Evolutionary conservation across 257 asterid species (phyloP).

Genomic region (Primulina huaijiensis): DNA sequence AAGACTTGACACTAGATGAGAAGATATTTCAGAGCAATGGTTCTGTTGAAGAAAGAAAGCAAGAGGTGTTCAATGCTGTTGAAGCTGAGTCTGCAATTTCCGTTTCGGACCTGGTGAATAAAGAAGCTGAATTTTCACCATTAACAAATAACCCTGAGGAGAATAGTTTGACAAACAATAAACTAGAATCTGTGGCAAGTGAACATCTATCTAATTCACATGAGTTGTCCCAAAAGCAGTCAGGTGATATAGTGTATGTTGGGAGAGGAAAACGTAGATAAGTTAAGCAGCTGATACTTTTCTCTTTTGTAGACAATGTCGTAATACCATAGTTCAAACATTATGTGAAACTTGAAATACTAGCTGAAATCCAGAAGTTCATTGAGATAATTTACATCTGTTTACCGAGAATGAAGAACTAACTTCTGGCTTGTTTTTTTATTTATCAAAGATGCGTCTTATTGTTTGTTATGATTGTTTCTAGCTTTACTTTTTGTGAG

Average conservation of each 20-base stretch:
- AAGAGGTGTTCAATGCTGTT: slow-evolving; percentile 25
- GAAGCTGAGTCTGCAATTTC: slow-evolving; percentile 30
- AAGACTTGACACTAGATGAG: slow-evolving; percentile 26
- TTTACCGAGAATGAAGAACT: slow-evolving; percentile 19
- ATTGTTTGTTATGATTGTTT: slow-evolving; percentile 5
- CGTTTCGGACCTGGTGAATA: slow-evolving; percentile 22
- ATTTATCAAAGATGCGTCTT: slow-evolving; percentile 18
- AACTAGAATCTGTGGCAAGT: slow-evolving; percentile 32
- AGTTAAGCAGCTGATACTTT: slow-evolving; percentile 35
- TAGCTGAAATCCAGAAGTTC: slow-evolving; percentile 31
- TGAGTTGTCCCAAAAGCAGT: slow-evolving; percentile 31
- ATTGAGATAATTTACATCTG: slow-evolving; percentile 24
- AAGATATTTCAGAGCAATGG: slow-evolving; percentile 29
- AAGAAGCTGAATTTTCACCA: slow-evolving; percentile 32
- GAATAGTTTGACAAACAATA: slow-evolving; percentile 33
- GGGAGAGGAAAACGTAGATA: slow-evolving; percentile 43
- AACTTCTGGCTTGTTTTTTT: slow-evolving; percentile 12
- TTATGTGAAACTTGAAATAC: slow-evolving; percentile 32
- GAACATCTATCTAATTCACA: slow-evolving; percentile 32
- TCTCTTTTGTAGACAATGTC: slow-evolving; percentile 36
- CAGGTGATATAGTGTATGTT: slow-evolving; percentile 42
- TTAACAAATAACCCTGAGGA: slow-evolving; percentile 32
- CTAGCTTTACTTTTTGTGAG: slow-evolving; percentile 1
- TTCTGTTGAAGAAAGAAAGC: slow-evolving; percentile 26
- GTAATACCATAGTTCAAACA: slow-evolving; percentile 29